These are phyloP conservation scores for Komagataella populi DNA, from an alignment of 805 yeast genomes.

Conservation along the genomic window DNA sequence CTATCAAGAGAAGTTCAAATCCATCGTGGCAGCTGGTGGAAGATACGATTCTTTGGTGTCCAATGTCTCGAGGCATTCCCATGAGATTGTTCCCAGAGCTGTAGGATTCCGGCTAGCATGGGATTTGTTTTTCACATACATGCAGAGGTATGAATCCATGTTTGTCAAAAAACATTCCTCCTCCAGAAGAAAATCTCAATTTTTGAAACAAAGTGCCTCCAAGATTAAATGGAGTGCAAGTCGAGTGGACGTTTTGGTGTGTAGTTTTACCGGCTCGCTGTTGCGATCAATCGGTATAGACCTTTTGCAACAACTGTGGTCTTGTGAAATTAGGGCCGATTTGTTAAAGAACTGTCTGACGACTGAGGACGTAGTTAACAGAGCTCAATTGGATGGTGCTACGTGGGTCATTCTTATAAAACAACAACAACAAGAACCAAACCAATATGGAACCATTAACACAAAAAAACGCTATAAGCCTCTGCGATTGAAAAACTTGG, in stretches of 20 bases:
- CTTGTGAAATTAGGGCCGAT: slow-evolving; percentile 69
- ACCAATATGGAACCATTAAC: slow-evolving; percentile 3
- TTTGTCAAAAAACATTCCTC: slow-evolving; percentile 7
- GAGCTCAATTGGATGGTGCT: slow-evolving; percentile 58
- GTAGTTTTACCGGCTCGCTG: slow-evolving; percentile 46
- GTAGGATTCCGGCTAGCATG: slow-evolving; percentile 84
- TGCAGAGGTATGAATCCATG: slow-evolving; percentile 31
- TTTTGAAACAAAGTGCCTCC: slow-evolving; percentile 19
- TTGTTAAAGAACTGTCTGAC: slow-evolving; percentile 27
- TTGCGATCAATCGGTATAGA: slow-evolving; percentile 51
- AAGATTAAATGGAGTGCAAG: slow-evolving; percentile 34
- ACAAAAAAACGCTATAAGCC: slow-evolving; percentile 57
- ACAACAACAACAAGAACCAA: slow-evolving; percentile 15
- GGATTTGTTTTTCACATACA: slow-evolving; percentile 43
- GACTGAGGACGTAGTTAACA: slow-evolving; percentile 49
- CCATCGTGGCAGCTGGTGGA: slow-evolving; percentile 82
- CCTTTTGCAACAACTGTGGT: slow-evolving; percentile 58
- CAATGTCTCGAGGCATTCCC: slow-evolving; percentile 40
- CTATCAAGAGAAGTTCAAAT: slow-evolving; percentile 39
- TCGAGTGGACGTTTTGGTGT: slow-evolving; percentile 73
- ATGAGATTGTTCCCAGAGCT: slow-evolving; percentile 32
- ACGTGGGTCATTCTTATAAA: slow-evolving; percentile 69
- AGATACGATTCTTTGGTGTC: slow-evolving; percentile 70
- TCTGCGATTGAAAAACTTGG: slow-evolving; percentile 53
- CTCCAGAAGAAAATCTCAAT: slow-evolving; percentile 16